Evolutionary conservation across 2,329 filamentous ascomycete genomes (phyloP), one percentile per base, ranked within the genome.

Genomic region (Rhinocladiella similis): DNA sequence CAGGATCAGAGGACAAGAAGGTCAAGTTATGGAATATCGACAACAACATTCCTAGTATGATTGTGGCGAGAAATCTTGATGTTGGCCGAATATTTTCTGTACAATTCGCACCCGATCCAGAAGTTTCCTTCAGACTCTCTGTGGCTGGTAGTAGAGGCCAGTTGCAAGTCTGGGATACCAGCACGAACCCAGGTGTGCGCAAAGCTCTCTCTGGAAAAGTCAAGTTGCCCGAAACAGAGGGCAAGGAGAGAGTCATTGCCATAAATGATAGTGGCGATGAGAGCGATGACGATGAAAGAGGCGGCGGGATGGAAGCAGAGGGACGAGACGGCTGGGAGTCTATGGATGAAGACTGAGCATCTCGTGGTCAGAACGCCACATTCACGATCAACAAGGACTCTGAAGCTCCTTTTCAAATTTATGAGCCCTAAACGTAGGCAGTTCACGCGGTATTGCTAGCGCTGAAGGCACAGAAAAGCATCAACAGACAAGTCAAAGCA

Each of bases 11-110:
- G 13, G 94, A 99, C 79, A 93, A 91, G 78, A 90, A 88, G 5
- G 91, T 97, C 66, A 99, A 99, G 80, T 80, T 99, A 55, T 99
- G 94, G 94, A 96, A 96, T 74, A 85, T 97, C 55, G 83, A 88
- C 65, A 74, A 87, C 12, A 83, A 83, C 39, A 91, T 91, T 1
- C 94, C 94, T 1, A 89, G 86, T 59, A 89, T 99, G 84, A 91
- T 99, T 1, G 90, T 95, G 4, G 89, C 90, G 22, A 86, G 94
- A 64, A 93, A 97, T 72, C 78, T 97, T 45, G 94, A 95, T 53
- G 90, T 99, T 16, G 94, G 94, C 58, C 95, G 93, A 75, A 89
- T 99, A 36, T 99, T 99, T 74, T 90, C 90, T 10, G 89, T 92
- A 1, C 83, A 83, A 5, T 99, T 97, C 72, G 94, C 89, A 3